Percentiles rank a stretch among this genome's conserved stretches.
Evolutionary conservation across 2,329 filamentous ascomycete genomes (phyloP).

Genomic region (Nigrospora osmanthi): DNA sequence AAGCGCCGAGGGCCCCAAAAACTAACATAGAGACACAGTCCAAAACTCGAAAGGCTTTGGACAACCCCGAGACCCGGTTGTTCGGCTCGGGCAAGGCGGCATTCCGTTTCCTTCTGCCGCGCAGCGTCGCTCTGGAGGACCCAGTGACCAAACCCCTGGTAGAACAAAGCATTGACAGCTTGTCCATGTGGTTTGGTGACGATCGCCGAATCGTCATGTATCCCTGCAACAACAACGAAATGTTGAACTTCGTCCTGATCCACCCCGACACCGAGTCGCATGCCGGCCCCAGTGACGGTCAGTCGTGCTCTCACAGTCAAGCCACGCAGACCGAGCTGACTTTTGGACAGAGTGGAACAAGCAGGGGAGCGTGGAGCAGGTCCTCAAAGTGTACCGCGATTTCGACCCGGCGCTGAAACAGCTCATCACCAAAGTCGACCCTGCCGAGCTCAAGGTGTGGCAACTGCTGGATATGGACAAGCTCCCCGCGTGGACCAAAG

Average conservation of each 20-base stretch:
- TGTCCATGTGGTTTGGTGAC: constrained; percentile 30
- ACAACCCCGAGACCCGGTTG: constrained; percentile 25
- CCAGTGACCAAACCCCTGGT: constrained; percentile 24
- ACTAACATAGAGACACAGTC: constrained; percentile 5
- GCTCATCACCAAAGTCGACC: constrained; percentile 33
- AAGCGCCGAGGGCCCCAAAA: constrained; percentile 3
- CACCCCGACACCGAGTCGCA: constrained; percentile 37
- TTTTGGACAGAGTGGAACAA: constrained; percentile 28
- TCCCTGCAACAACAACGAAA: constrained; percentile 33
- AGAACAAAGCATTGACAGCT: constrained; percentile 12
- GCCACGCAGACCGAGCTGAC: constrained; percentile 6
- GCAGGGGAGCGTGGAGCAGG: constrained; percentile 22
- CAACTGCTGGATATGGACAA: constrained; percentile 54
- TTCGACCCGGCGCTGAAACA: constrained; percentile 32
- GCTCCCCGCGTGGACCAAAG: constrained; percentile 25
- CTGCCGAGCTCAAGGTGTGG: constrained; percentile 45
- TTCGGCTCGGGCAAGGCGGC: constrained; percentile 45
- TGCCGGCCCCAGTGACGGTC: constrained; percentile 20
- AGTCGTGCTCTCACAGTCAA: constrained; percentile 2
- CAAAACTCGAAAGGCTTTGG: constrained; percentile 29
- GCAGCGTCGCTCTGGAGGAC: constrained; percentile 20
- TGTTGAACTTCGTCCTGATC: constrained; percentile 42
- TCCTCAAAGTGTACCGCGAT: constrained; percentile 29
- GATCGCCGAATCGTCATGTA: constrained; percentile 39
- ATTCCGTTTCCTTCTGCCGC: constrained; percentile 46